Evolutionary conservation across 768 basidiomycete species (phyloP), one percentile per base, ranked within the genome.

Genomic region (Trametes sanguinea): DNA sequence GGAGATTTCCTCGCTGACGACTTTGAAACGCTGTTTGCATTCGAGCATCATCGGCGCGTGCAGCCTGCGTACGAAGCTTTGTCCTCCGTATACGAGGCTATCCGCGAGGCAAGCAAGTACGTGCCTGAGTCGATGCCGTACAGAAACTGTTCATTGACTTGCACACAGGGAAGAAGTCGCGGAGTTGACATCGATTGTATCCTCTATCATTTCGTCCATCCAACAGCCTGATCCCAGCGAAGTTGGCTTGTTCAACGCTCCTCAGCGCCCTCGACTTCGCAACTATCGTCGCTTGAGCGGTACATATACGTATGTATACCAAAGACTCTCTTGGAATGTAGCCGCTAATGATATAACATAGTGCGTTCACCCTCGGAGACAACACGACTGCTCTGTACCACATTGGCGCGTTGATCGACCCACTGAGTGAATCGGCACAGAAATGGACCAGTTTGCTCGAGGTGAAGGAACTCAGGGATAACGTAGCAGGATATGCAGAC

Each of bases 391-490:
- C 95, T 0, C 67, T 89, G 42, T 85, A 86, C 67, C 86, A 87
- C 54, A 74, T 97, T 43, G 85, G 83, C 2, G 81, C 90, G 9
- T 72, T 98, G 6, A 62, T 98, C 7, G 93, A 98, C 71, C 95
- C 96, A 0, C 71, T 97, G 32, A 93, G 89, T 51, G 90, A 93
- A 70, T 75, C 80, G 5, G 92, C 90, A 2, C 95, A 98, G 71
- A 88, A 87, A 65, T 97, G 94, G 89, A 85, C 92, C 1, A 83
- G 88, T 59, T 69, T 98, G 43, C 73, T 96, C 29, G 79, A 88
- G 74, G 94, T 94, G 62, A 61, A 79, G 3, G 5, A 27, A 7
- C 27, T 32, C 29, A 27, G 48, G 11, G 27, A 33, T 55, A 14
- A 3, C 30, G 27, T 51, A 22, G 22, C 22, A 22, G 10, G 37